Conservation (phyloP, 345 rosid species). For the Salix dunnii region DNA sequence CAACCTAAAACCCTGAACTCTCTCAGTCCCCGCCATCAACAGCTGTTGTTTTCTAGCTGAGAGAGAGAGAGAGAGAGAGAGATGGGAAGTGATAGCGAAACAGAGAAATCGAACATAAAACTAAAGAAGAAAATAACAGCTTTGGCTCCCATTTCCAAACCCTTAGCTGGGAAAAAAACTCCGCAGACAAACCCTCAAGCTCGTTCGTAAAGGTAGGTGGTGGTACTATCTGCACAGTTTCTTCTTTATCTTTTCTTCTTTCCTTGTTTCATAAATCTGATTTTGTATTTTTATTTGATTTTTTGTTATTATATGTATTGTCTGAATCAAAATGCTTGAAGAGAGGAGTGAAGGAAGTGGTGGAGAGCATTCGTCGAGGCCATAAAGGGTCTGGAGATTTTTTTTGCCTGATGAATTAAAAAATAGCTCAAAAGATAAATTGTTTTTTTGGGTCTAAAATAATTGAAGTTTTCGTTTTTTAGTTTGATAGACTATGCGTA, state of each 20-base stretch:
- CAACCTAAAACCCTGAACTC: neutral
- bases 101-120: conserved; percentile 58
- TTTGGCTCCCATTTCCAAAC: conserved; percentile 85
- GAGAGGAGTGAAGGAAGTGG: conserved; percentile 98
- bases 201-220: conserved; percentile 66
- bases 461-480: neutral
- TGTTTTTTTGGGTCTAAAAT: too few relatives aligned
- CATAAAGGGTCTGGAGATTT: conserved; percentile 61
- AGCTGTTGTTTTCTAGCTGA: neutral
- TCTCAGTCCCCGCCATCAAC: neutral
- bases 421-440: too few relatives aligned
- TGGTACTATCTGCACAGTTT: neutral
- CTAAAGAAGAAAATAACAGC: conserved; percentile 54
- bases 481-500: conserved; percentile 63
- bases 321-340: conserved; percentile 88
- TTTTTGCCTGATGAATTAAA: neutral
- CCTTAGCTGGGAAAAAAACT: conserved; percentile 92
- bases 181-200: conserved; percentile 76
- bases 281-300: neutral
- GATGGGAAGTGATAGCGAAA: conserved; percentile 79
- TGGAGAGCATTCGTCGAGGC: conserved; percentile 82
- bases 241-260: neutral
- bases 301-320: conserved; percentile 33
- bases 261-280: too few relatives aligned
- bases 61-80: conserved; percentile 10